A percentile compares a stretch with the other conserved stretches of the same genome.
These are phyloP conservation scores for Raffaelea deltoideospora DNA, from an alignment of 2,329 filamentous ascomycete genomes.

Conservation along the genomic window DNA sequence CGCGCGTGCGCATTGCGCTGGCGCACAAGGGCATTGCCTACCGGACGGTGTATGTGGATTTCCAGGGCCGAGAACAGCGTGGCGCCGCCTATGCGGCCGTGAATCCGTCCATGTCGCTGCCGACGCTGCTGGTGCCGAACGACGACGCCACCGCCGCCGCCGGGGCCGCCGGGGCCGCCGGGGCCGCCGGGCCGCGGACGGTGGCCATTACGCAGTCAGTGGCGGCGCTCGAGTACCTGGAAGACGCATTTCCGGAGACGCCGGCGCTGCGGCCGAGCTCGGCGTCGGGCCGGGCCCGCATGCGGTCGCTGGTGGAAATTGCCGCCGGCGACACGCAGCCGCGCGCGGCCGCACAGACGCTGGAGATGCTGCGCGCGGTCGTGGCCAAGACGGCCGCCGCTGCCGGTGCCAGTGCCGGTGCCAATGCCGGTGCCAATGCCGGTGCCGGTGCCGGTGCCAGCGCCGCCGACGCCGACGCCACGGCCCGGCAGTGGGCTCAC, in stretches of 20 bases:
- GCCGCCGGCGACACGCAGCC: conserved; percentile 43
- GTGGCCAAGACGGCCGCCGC: conserved; percentile 23
- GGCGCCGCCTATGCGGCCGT: conserved; percentile 25
- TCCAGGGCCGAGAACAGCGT: conserved; percentile 37
- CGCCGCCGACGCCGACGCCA: conserved; percentile 18
- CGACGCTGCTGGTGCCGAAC: conserved; percentile 29
- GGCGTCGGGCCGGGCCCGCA: conserved; percentile 26
- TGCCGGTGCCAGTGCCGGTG: no score
- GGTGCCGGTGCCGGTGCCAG: conserved; percentile 24
- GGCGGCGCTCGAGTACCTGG: conserved; percentile 46
- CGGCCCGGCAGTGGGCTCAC: conserved; percentile 26
- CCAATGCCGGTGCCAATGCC: no score
- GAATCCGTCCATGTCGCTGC: conserved; percentile 41
- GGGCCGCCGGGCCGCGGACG: not conserved
- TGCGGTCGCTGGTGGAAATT: conserved; percentile 38
- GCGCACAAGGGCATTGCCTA: conserved; percentile 37
- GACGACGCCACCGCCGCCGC: conserved; percentile 17
- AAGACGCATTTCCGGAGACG: conserved; percentile 31
- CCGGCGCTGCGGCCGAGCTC: conserved; percentile 25
- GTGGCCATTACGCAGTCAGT: conserved; percentile 25
- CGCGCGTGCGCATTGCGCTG: conserved; percentile 43
- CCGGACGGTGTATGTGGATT: conserved; percentile 31
- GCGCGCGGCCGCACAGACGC: conserved; percentile 39
- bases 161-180: conserved; percentile 20
- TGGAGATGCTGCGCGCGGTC: conserved; percentile 30